These are phyloP conservation scores for Pseudocercospora macadamiae DNA, from an alignment of 2,329 filamentous ascomycete genomes.

Conservation along the genomic window DNA sequence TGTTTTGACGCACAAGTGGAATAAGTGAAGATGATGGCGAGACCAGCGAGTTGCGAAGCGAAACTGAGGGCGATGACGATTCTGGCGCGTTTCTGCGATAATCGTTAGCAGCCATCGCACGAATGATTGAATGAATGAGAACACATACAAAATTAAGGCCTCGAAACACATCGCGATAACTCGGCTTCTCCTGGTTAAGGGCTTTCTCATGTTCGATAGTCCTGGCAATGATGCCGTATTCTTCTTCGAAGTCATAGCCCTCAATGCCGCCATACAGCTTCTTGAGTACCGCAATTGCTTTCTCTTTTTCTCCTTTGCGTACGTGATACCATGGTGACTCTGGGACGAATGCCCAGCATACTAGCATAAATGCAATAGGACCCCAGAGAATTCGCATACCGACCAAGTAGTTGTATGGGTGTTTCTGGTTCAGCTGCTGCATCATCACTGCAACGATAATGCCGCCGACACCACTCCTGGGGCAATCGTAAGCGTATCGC, in stretches of 20 bases:
- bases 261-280: slow-evolving; percentile 4
- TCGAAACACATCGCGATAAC: slow-evolving; percentile 9
- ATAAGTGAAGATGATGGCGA: slow-evolving; percentile 12
- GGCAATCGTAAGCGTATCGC: background rate
- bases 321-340: slow-evolving; percentile 13
- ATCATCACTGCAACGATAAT: slow-evolving; percentile 13
- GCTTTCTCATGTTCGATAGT: slow-evolving; percentile 11
- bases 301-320: slow-evolving; percentile 8
- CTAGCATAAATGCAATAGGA: slow-evolving; percentile 5
- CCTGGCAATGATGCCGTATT: slow-evolving; percentile 10
- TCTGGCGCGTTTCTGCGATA: slow-evolving; percentile 4
- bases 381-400: slow-evolving; percentile 9
- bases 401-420: slow-evolving; percentile 9
- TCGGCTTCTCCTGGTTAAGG: slow-evolving; percentile 8
- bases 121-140: too few species aligned
- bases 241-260: slow-evolving; percentile 12
- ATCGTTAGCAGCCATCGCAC: too few species aligned
- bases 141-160: slow-evolving; percentile 5
- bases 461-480: slow-evolving; percentile 7
- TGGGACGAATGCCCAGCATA: slow-evolving; percentile 7
- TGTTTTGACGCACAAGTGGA: slow-evolving; percentile 4
- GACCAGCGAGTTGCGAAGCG: slow-evolving; percentile 2
- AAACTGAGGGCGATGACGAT: slow-evolving; percentile 5
- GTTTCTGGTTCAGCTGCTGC: slow-evolving; percentile 11
- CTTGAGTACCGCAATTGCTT: background rate